Evolutionary conservation across 805 yeast genomes (phyloP).

Genomic region (Spathaspora gorwiae): DNA sequence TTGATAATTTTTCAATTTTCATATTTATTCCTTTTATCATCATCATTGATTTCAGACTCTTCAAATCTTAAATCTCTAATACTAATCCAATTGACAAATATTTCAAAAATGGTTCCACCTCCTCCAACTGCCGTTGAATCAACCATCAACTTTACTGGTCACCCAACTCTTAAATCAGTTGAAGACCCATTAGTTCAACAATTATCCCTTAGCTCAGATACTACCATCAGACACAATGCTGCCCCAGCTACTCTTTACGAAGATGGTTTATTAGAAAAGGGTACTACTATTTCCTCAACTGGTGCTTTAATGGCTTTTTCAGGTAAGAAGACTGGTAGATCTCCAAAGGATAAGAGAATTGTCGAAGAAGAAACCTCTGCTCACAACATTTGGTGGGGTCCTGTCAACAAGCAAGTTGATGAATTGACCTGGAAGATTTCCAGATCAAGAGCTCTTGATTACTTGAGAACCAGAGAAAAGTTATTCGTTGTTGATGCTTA

Average conservation of each 20-base stretch:
- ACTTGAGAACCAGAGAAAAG: constrained; percentile 91
- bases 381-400: constrained; percentile 97
- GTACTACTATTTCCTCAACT: constrained; percentile 85
- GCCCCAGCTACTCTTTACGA: constrained; percentile 91
- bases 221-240: constrained; percentile 80
- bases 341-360: constrained; percentile 96
- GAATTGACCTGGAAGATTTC: constrained; percentile 94
- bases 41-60: not conserved
- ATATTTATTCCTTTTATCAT: not conserved
- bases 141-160: constrained; percentile 35
- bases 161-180: constrained; percentile 35
- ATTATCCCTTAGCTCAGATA: constrained; percentile 52
- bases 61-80: not conserved
- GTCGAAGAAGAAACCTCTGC: constrained; percentile 88
- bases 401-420: constrained; percentile 91
- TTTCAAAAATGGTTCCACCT: constrained; percentile 28
- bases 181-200: constrained; percentile 40
- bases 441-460: constrained; percentile 94
- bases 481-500: constrained; percentile 92
- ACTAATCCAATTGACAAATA: not conserved
- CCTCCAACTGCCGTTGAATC: constrained; percentile 46
- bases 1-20: not conserved
- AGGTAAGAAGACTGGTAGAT: constrained; percentile 95
- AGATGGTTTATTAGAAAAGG: constrained; percentile 85
- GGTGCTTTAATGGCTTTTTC: constrained; percentile 96